Base-by-base conservation (phyloP, 108 stramenopile species). In the Skeletonema tropicum region DNA sequence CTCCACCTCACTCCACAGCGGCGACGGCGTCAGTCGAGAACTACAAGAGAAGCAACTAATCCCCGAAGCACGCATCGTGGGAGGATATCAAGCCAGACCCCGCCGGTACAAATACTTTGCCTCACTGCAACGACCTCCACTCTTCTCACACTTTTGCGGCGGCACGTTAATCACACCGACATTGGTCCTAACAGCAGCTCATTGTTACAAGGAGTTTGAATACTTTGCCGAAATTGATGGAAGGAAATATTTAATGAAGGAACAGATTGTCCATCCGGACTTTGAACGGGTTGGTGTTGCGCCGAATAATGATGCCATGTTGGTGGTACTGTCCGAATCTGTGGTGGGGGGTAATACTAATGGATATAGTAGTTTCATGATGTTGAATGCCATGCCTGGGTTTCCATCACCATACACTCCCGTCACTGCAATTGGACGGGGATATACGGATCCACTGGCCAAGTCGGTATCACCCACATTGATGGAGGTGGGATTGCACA, bases 401-500 rank as follows among this genome's bases (percentile, higher is more conserved):
- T 55, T 55, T 55, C 52, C 52, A 10, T 21, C 23, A 2, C 52
- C 52, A 0, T 55, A 55, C 6, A 55, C 52, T 55, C 52, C 52
- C 21, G 52, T 55, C 19, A 55, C 52, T 55, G 52, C 52, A 0
- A 55, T 55, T 23, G 52, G 52, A 10, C 52, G 52, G 1, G 52
- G 52, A 8, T 55, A 25, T 8, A 55, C 52, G 25, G 6, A 21
- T 23, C 23, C 19, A 23, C 19, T 2, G 9, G 21, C 9, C 9
- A 55, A 55, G 52, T 2, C 19, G 52, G 52, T 55, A 23, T 55
- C 52, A 55, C 52, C 52, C 1, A 23, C 19, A 9, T 23, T 55
- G 52, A 55, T 55, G 52, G 23, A 55, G 52, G 52, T 55, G 7
- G 52, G 52, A 55, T 55, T 55, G 52, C 52, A 55, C 9, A 55